Percentiles rank a stretch among this genome's conserved stretches.
Evolutionary conservation across 129 eudicot genomes (phyloP).

Genomic region (Artemisia tridentata): DNA sequence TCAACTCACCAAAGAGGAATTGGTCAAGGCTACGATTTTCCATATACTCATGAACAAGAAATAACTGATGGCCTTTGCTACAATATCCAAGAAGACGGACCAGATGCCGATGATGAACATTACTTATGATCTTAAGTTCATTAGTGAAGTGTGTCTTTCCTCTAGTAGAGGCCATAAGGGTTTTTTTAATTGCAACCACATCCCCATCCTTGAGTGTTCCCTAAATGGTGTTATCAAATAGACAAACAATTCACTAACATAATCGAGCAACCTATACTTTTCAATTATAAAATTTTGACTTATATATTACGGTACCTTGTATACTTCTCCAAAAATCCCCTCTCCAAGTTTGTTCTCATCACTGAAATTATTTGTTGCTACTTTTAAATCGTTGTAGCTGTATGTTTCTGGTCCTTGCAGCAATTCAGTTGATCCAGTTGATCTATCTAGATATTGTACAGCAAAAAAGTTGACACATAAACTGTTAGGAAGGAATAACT

Average conservation of each 20-base stretch:
- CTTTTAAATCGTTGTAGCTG: slow-evolving; percentile 53
- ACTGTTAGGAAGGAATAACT: background rate
- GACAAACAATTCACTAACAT: background rate
- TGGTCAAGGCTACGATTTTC: slow-evolving; percentile 71
- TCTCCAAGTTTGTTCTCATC: slow-evolving; percentile 64
- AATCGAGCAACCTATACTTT: background rate
- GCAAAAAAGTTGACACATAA: background rate
- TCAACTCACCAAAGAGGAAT: slow-evolving; percentile 48
- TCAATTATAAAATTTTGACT: background rate
- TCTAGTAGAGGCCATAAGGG: slow-evolving; percentile 36
- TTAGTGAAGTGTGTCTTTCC: slow-evolving; percentile 44
- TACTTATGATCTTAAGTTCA: slow-evolving; percentile 65
- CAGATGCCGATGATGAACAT: slow-evolving; percentile 72
- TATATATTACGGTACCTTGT: slow-evolving; percentile 40
- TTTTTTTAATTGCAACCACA: slow-evolving; percentile 59
- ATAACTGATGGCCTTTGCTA: slow-evolving; percentile 51
- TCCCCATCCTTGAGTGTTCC: slow-evolving; percentile 58
- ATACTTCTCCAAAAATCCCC: slow-evolving; percentile 75
- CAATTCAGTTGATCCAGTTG: slow-evolving; percentile 52
- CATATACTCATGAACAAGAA: slow-evolving; percentile 71
- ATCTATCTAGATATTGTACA: slow-evolving; percentile 37
- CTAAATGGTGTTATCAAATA: slow-evolving; percentile 24
- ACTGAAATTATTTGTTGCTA: slow-evolving; percentile 57
- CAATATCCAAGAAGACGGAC: slow-evolving; percentile 66
- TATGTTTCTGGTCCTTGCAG: slow-evolving; percentile 61